A percentile compares a stretch with the other conserved stretches of the same genome.
Evolutionary conservation across 306 rosid species (phyloP).

Genomic region (Rosa multiflora): DNA sequence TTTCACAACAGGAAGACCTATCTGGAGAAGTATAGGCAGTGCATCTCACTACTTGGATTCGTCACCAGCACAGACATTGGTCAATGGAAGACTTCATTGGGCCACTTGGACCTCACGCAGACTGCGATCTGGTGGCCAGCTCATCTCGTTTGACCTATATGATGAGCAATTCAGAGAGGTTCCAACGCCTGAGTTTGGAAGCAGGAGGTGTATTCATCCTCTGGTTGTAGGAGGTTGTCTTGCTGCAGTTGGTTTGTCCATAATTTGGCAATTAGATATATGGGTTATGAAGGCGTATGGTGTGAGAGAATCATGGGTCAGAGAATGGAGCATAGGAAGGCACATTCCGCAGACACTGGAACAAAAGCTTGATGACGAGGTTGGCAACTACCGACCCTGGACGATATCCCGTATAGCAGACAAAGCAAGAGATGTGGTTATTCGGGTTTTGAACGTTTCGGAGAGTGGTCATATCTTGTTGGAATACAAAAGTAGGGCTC

Average conservation of each 20-base stretch:
- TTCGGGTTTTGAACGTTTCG: conserved; percentile 35
- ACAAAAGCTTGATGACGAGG: conserved; percentile 5
- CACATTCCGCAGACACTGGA: conserved; percentile 31
- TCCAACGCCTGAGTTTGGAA: conserved; percentile 25
- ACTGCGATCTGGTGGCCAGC: conserved; percentile 5
- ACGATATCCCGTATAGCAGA: not conserved
- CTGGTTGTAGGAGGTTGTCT: conserved; percentile 39
- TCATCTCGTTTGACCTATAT: conserved; percentile 43
- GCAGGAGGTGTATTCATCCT: conserved; percentile 30
- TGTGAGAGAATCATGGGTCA: conserved; percentile 39
- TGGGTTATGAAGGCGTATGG: conserved; percentile 52
- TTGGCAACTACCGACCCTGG: conserved; percentile 5
- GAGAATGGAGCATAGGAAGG: conserved; percentile 24
- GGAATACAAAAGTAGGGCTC: conserved; percentile 40
- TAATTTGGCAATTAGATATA: conserved; percentile 36
- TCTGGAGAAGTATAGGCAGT: conserved; percentile 44
- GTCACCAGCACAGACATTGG: conserved; percentile 33
- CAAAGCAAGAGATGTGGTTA: conserved; percentile 5
- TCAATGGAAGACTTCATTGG: conserved; percentile 54
- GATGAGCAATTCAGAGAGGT: conserved; percentile 39
- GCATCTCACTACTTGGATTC: conserved; percentile 20
- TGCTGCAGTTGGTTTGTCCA: conserved; percentile 30
- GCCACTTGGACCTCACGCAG: conserved; percentile 14
- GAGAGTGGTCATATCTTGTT: conserved; percentile 39
- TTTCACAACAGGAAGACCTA: conserved; percentile 33